A percentile compares a stretch with the other conserved stretches of the same genome.
Conservation (phyloP, 192 early-diverging fungal genomes). For the Mortierella claussenii region DNA sequence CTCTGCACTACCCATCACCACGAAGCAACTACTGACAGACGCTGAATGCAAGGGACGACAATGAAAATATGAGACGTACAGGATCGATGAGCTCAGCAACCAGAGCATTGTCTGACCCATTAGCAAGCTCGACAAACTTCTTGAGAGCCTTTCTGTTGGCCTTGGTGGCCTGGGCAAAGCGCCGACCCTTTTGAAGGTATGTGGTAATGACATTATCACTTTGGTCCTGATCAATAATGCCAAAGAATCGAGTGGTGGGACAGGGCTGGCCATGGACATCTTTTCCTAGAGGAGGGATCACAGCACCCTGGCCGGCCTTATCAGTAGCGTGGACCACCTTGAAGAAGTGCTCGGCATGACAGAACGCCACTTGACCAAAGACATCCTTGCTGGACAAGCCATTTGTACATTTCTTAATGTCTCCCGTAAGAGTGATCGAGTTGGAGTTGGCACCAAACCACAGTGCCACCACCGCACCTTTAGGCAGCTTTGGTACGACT, state of each 20-base stretch:
- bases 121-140: slow-evolving; percentile 2
- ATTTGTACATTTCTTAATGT: slow-evolving; percentile 24
- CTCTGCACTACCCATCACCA: too few species aligned
- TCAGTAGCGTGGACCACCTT: slow-evolving; percentile 8
- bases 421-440: slow-evolving; percentile 23
- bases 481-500: slow-evolving; percentile 28
- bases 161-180: slow-evolving; percentile 24
- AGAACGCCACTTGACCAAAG: slow-evolving; percentile 39
- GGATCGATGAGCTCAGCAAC: slow-evolving; percentile 32
- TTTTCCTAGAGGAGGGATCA: slow-evolving; percentile 20
- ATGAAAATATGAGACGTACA: too few species aligned
- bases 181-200: slow-evolving; percentile 13
- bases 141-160: slow-evolving; percentile 18
- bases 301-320: slow-evolving; percentile 1
- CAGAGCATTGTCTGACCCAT: slow-evolving; percentile 42
- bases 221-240: slow-evolving; percentile 46
- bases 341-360: slow-evolving; percentile 27
- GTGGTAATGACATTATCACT: slow-evolving; percentile 45
- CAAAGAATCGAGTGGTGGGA: slow-evolving; percentile 31
- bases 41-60: too few species aligned
- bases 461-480: slow-evolving; percentile 16
- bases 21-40: too few species aligned
- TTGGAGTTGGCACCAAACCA: slow-evolving; percentile 41
- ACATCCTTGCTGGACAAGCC: slow-evolving; percentile 30
- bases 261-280: slow-evolving; percentile 31